phyloP scores from a whole-genome alignment of 495 filamentous ascomycete genomes.

The Astrothelium subdiscretum region DNA sequence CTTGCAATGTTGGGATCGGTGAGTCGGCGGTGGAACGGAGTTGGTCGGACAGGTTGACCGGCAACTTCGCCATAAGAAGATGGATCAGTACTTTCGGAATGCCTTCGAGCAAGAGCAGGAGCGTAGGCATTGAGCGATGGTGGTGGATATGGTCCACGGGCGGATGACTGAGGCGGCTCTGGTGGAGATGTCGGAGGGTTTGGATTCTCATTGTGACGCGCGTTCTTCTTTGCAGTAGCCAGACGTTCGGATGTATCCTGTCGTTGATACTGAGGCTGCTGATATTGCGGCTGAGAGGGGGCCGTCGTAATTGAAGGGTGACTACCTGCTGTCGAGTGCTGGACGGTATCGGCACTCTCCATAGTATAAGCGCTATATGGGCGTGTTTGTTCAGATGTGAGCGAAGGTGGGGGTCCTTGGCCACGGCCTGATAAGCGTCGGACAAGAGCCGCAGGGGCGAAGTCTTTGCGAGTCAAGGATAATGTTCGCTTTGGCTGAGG shows the following conservation, averaged over 20 bases:
- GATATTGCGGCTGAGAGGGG: not conserved
- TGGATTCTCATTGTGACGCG: constrained; percentile 6
- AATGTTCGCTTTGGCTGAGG: not conserved
- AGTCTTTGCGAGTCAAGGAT: constrained; percentile 2
- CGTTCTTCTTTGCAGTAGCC: not conserved
- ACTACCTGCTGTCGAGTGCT: not conserved
- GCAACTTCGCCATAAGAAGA: not conserved
- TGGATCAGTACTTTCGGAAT: not conserved
- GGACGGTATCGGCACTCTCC: not conserved
- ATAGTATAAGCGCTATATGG: not conserved
- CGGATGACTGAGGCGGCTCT: constrained; percentile 4
- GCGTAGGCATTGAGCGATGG: not conserved
- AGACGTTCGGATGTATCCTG: not conserved
- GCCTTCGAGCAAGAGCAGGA: not conserved
- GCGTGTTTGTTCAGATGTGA: not conserved
- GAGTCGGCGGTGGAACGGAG: constrained; percentile 57
- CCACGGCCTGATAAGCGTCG: constrained; percentile 4
- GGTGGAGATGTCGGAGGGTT: constrained; percentile 11
- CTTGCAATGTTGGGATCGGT: constrained; percentile 39
- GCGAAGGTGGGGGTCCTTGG: not conserved
- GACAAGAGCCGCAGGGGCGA: constrained; percentile 9
- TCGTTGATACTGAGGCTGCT: not conserved
- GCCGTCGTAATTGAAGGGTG: not conserved
- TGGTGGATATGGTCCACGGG: not conserved
- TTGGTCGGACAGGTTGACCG: constrained; percentile 30